Conservation (phyloP, 108 stramenopile genomes). For the Cafeteria roenbergensis region DNA sequence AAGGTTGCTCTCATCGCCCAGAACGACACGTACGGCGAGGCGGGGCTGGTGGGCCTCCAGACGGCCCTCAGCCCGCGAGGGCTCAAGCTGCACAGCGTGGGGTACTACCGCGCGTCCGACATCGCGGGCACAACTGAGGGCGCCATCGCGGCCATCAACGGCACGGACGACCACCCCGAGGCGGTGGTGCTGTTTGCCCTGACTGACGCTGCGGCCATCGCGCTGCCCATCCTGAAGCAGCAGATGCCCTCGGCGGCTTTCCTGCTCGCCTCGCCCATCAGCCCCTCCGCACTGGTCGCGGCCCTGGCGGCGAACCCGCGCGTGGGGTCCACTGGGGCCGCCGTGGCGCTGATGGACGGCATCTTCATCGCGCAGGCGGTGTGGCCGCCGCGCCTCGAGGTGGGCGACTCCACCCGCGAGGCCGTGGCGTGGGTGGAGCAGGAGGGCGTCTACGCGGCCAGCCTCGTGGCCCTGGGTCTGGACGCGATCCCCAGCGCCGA, state of each 20-base stretch:
- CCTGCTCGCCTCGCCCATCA: background rate
- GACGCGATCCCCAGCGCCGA: background rate
- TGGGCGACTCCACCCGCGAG: background rate
- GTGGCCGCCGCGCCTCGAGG: background rate
- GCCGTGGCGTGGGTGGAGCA: constrained; percentile 1
- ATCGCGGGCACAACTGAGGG: background rate
- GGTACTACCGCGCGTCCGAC: background rate
- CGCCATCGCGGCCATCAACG: background rate
- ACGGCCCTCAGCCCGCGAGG: background rate
- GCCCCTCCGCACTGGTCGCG: background rate
- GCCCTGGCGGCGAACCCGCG: too few species aligned
- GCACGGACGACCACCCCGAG: background rate
- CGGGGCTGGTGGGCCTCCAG: background rate
- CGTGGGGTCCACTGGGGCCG: too few species aligned
- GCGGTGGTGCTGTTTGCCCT: background rate
- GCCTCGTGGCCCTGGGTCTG: background rate
- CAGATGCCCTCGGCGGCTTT: background rate
- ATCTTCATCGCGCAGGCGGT: background rate
- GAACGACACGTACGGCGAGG: background rate
- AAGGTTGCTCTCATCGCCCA: background rate
- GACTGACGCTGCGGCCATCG: too few species aligned
- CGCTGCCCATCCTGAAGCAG: background rate
- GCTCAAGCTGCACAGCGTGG: background rate
- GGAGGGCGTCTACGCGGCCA: background rate
- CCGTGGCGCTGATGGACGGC: too few species aligned